Evolutionary conservation across 2,329 filamentous ascomycete species (phyloP).

Genomic region (Madurella mycetomatis): DNA sequence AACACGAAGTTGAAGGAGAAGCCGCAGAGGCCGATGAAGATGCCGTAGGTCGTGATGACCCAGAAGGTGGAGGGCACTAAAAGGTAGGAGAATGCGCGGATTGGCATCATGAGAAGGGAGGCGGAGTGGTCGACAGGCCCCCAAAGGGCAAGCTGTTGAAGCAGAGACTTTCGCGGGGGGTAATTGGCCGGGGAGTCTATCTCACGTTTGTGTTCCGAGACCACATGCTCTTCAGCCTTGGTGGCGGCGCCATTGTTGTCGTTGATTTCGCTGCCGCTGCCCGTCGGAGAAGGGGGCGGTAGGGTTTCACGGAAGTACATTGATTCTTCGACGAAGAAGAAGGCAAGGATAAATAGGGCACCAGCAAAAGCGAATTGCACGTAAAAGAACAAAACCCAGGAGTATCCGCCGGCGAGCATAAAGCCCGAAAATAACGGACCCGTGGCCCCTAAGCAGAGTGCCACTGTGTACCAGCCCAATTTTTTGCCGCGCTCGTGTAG

Average conservation of each 20-base stretch:
- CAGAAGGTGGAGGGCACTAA: constrained; percentile 46
- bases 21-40: constrained; percentile 47
- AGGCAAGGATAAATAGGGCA: constrained; percentile 29
- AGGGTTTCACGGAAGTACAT: constrained; percentile 25
- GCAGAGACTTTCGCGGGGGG: constrained; percentile 38
- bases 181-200: constrained; percentile 15
- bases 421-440: constrained; percentile 57
- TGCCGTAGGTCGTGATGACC: constrained; percentile 45
- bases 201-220: constrained; percentile 11
- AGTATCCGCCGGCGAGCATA: constrained; percentile 55
- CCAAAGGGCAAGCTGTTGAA: constrained; percentile 41
- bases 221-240: background rate
- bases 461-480: constrained; percentile 57
- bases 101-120: constrained; percentile 41
- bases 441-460: constrained; percentile 51
- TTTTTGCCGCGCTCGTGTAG: constrained; percentile 47
- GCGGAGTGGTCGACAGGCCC: constrained; percentile 37
- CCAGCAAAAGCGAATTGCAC: constrained; percentile 50
- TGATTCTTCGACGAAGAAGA: constrained; percentile 34
- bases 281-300: background rate
- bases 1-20: constrained; percentile 48
- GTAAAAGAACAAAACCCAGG: constrained; percentile 59
- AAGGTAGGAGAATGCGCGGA: constrained; percentile 44
- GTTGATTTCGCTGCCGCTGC: constrained; percentile 1
- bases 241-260: background rate